These are phyloP conservation scores for Alternaria alternata DNA, from an alignment of 2,329 filamentous ascomycete genomes.

Conservation along the genomic window DNA sequence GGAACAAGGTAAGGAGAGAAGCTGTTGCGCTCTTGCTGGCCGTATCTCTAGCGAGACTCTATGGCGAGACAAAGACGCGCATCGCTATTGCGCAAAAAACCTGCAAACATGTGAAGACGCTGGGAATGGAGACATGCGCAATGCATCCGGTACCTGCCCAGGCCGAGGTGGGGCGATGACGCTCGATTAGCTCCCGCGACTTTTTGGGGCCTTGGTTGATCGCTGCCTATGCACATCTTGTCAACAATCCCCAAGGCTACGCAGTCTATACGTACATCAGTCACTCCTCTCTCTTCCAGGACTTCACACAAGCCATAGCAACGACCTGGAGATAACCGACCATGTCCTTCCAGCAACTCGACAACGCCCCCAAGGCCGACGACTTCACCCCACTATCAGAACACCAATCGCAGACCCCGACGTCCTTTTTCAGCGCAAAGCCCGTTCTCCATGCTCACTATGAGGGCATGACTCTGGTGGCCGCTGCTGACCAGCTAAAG, in stretches of 20 bases:
- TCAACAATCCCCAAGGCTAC: neutral
- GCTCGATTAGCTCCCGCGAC: slow-evolving; percentile 25
- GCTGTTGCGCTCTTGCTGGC: neutral
- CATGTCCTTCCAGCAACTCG: slow-evolving; percentile 61
- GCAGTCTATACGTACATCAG: neutral
- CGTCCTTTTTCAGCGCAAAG: slow-evolving; percentile 74
- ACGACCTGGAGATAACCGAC: neutral
- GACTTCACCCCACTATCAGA: slow-evolving; percentile 72
- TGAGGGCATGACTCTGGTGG: slow-evolving; percentile 64
- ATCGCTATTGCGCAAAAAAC: neutral
- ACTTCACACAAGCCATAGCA: neutral
- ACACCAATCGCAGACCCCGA: slow-evolving; percentile 76
- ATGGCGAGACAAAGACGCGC: neutral
- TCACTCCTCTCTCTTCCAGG: neutral
- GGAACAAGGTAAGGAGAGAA: neutral
- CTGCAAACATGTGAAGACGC: neutral
- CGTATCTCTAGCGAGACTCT: neutral
- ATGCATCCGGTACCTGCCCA: slow-evolving; percentile 20
- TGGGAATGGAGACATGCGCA: neutral
- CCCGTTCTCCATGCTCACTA: slow-evolving; percentile 74
- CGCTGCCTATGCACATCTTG: slow-evolving; percentile 4
- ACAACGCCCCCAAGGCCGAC: slow-evolving; percentile 62
- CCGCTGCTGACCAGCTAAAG: slow-evolving; percentile 63
- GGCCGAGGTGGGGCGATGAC: slow-evolving; percentile 21
- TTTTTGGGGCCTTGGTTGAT: slow-evolving; percentile 25